Evolutionary conservation across 2,329 filamentous ascomycete genomes (phyloP), one percentile per base, ranked within the genome.

Genomic region (Cytospora piceicola): DNA sequence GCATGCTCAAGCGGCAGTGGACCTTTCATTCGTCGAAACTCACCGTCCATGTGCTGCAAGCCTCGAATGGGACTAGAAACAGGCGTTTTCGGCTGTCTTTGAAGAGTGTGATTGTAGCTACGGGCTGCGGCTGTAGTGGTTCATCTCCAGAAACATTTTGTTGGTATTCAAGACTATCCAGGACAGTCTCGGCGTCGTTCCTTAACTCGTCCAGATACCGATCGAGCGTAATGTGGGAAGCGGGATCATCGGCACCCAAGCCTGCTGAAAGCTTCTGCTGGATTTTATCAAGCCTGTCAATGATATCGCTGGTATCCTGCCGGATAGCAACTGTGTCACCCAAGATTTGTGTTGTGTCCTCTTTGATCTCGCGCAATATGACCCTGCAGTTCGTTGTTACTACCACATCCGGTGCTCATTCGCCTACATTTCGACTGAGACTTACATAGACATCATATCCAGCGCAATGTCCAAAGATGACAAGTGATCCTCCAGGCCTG

Each of bases 31-130:
- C 30, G 20, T n/a, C 22, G 9, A 8, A 11, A 32, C 62, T 64
- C 36, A 64, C 56, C 22, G 24, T 6, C 56, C 62, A 59, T 15
- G 62, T 55, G 34, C 29, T 64, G 56, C 56, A 64, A 1, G 49
- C 46, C 8, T 64, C 62, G 46, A 64, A 49, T 1, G 62, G 62
- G 5, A 59, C 46, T 2, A 29, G 22, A 52, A 27, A 29, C 17
- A 17, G 2, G 7, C 36, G 49, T 27, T 22, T 32, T 22, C 36
- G 34, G 27, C 56, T 59, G 15, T 49, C 58, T 5, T 1, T 59
- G 3, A 64, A 64, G 4, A 42, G 24, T n/a, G 30, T 4, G 12
- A 12, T 24, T 17, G 36, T 3, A 17, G 7, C 17, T 39, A 17
- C 11, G 36, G 36, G 36, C 15, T 39, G 36, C 36, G 36, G 36